Percentiles rank a stretch among this genome's conserved stretches.
Conservation (phyloP, 306 rosid species). For the Castanea crenata region DNA sequence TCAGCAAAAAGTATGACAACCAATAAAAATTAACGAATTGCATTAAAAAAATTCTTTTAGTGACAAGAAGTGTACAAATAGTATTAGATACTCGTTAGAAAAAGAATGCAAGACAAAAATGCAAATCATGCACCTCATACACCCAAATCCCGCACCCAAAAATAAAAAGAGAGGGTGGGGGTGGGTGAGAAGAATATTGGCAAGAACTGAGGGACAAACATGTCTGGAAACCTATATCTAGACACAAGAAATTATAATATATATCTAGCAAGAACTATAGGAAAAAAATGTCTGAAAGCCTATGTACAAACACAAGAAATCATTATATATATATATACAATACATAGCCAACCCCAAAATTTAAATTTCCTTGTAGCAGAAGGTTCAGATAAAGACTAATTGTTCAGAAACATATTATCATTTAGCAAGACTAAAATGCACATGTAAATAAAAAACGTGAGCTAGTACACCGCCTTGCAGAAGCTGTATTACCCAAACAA, state of each 20-base stretch:
- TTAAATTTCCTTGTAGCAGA: background rate
- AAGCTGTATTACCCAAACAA: slow-evolving; percentile 45
- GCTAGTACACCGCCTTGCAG: background rate
- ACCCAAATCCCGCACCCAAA: background rate
- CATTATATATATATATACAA: no score
- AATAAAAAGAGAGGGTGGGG: no score
- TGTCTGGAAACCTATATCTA: no score
- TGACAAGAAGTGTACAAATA: background rate
- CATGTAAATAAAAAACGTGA: background rate
- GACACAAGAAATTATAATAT: no score
- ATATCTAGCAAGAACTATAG: background rate
- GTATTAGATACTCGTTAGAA: background rate
- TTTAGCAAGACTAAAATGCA: background rate
- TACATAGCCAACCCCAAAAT: no score
- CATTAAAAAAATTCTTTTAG: background rate
- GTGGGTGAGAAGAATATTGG: no score
- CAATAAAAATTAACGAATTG: background rate
- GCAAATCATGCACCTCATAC: background rate
- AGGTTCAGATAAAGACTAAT: background rate
- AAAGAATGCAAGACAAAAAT: background rate
- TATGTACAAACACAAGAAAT: background rate
- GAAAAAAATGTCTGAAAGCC: background rate
- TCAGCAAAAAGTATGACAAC: background rate
- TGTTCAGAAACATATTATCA: background rate
- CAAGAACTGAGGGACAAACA: no score